Base-by-base conservation (phyloP, 2,329 filamentous ascomycete species). In the Elsinoe batatas region DNA sequence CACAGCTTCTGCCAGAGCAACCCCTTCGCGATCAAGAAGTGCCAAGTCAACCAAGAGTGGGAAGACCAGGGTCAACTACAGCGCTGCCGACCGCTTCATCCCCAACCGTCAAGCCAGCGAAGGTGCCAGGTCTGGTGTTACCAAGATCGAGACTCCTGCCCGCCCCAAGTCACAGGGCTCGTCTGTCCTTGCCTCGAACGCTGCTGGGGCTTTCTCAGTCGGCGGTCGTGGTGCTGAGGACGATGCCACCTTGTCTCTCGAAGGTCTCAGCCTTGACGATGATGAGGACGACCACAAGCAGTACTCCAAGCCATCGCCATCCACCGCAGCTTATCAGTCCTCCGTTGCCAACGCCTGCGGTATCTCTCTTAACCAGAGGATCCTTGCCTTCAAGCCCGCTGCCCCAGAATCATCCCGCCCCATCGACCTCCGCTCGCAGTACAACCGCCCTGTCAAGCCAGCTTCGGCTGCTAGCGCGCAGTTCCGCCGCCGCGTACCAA, bases 321-420 rank as follows among this genome's bases (percentile, higher is more conserved):
- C 93, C 71, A 85, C 88, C 2, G 83, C 88, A 54, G 91, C 91
- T 18, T 97, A 96, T 71, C 87, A 96, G 72, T 89, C 93, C 58
- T 91, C 90, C 2, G 77, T 97, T 44, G 91, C 91, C 44, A 85
- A 84, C 62, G 91, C 91, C 50, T 97, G 91, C 69, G 93, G 91
- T 57, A 89, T 98, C 60, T 91, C 84, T 67, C 81, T 95, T 60
- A 95, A 91, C 77, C 94, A 91, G 56, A 88, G 93, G 60, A 98
- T 98, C 64, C 85, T 98, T 53, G 88, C 93, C 58, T 98, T 96
- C 80, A 98, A 98, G 83, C 93, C 93, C 55, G 90, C 91, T 1
- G 82, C 93, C n/a, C 93, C 93, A 3, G 93, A 97, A 76, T 97
- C 93, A 5, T 95, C 91, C 33, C 96, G 95, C 79, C 93, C 93